These are phyloP conservation scores for Elsinoe australis DNA, from an alignment of 2,329 filamentous ascomycete species.

Conservation along the genomic window DNA sequence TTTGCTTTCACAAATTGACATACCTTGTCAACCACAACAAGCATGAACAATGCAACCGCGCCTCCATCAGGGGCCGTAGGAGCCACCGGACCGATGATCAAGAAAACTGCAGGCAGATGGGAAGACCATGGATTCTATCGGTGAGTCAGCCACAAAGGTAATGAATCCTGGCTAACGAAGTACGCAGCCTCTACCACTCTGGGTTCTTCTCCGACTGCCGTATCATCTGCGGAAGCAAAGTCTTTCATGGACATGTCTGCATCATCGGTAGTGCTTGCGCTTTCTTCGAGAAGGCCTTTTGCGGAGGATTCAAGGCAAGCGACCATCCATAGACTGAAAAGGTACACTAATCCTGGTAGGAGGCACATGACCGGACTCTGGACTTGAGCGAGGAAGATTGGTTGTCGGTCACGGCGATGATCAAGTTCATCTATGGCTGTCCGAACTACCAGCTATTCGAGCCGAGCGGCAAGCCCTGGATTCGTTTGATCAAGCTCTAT, in stretches of 20 bases:
- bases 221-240: slow-evolving; percentile 1
- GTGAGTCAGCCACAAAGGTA: neutral
- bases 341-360: neutral
- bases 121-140: neutral
- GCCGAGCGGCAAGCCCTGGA: neutral
- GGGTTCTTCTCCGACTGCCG: slow-evolving; percentile 13
- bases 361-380: neutral
- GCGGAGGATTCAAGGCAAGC: slow-evolving; percentile 1
- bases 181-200: slow-evolving; percentile 2
- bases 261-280: neutral
- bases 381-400: neutral
- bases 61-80: no score
- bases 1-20: no score
- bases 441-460: neutral
- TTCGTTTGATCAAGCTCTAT: neutral
- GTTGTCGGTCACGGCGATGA: neutral
- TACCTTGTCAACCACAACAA: no score
- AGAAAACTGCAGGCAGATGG: no score
- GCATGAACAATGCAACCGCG: no score
- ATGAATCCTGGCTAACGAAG: neutral
- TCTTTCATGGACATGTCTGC: neutral
- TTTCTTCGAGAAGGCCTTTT: slow-evolving; percentile 14
- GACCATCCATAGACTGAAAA: no score
- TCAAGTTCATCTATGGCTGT: neutral
- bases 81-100: no score